Evolutionary conservation across 2,329 filamentous ascomycete genomes (phyloP), one percentile per base, ranked within the genome.

Genomic region (Colletotrichum spaethianum): DNA sequence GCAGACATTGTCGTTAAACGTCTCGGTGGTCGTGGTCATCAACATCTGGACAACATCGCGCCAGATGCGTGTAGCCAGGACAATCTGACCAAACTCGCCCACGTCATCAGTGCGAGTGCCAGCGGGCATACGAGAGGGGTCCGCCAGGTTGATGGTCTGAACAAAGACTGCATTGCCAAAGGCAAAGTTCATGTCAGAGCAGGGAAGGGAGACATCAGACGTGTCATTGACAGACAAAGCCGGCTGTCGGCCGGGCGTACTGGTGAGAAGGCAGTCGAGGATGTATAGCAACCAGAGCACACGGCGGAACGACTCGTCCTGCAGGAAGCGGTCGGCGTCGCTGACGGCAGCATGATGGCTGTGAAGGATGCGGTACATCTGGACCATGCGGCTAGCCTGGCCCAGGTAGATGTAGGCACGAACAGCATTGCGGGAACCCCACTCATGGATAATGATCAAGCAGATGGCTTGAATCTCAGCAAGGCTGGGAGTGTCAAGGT

Each of bases 241-340:
- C 2, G 89, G 85, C 75, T 87, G 88, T 36, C 89, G 88, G 63
- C 89, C 89, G 16, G 89, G 89, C 65, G 88, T 90, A 81, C 88
- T 90, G 23, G 89, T 90, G 53, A 91, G 81, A 75, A 91, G 87
- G 78, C 88, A 91, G 79, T 91, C 89, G 57, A 91, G 85, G 53
- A 91, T 88, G 78, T 91, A 91, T 74, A 90, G 88, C 66, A 91
- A 83, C 89, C 89, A 91, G 60, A 91, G 80, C 3, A 89, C 90
- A 44, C 89, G 88, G 62, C 89, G 88, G 78, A 90, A 88, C 0
- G 88, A 89, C 78, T 91, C 89, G 59, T 91, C 88, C 74, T 89
- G 87, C 16, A 90, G 84, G 77, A 91, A 91, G 75, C 88, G 87
- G 75, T 90, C 88, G n/a, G 86, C 76, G 42, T 80, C 85, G 50